Evolutionary conservation across 192 early-diverging fungal genomes (phyloP).

Genomic region (Coemansia sp.): DNA sequence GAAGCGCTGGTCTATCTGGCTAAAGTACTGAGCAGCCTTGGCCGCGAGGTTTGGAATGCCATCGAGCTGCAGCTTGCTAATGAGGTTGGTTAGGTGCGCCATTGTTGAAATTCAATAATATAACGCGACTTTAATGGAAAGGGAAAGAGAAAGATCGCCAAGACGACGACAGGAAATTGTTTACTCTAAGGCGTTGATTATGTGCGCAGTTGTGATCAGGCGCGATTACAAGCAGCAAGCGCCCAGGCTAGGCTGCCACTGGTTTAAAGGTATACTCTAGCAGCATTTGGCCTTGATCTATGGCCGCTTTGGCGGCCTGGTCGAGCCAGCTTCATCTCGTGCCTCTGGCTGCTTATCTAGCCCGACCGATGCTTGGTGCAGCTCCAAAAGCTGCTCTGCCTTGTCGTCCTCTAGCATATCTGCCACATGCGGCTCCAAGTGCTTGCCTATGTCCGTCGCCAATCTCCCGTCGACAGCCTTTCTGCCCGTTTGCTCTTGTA

Average conservation of each 20-base stretch:
- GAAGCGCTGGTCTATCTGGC: constrained; percentile 34
- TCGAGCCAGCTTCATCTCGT: background rate
- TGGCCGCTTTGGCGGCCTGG: constrained; percentile 4
- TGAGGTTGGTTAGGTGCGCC: constrained; percentile 24
- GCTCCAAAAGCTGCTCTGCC: constrained; percentile 53
- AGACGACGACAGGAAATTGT: background rate
- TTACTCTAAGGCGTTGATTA: background rate
- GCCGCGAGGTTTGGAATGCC: constrained; percentile 33
- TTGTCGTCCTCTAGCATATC: constrained; percentile 52
- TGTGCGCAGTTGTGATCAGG: background rate
- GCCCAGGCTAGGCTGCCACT: too few species aligned
- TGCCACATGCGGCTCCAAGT: constrained; percentile 35
- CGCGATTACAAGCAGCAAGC: background rate
- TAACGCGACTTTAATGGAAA: constrained; percentile 2
- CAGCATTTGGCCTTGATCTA: background rate
- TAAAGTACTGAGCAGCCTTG: constrained; percentile 52
- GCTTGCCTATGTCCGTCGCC: constrained; percentile 25
- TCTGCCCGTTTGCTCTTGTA: constrained; percentile 25
- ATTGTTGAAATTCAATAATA: constrained; percentile 17
- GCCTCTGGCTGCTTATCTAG: background rate
- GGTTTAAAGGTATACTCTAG: too few species aligned
- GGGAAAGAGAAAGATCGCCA: background rate
- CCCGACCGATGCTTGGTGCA: constrained; percentile 37
- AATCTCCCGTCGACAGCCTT: background rate
- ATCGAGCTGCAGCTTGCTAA: constrained; percentile 36